Evolutionary conservation across 2,329 filamentous ascomycete genomes (phyloP).

Genomic region (Annulohypoxylon truncatum): DNA sequence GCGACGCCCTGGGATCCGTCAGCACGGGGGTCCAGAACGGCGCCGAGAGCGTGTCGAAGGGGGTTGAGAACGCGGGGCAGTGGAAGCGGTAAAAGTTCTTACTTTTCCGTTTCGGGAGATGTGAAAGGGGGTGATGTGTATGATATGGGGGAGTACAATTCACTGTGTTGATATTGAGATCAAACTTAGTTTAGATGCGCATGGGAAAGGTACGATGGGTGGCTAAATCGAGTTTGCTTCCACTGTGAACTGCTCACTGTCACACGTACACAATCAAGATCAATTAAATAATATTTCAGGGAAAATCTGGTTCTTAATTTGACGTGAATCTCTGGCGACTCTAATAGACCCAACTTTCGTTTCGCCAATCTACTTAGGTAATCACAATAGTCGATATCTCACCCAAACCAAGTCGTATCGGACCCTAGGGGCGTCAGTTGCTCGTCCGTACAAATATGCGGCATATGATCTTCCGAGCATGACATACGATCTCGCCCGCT

Average conservation of each 20-base stretch:
- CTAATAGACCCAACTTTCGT: neutral
- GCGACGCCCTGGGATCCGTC: slow-evolving; percentile 57
- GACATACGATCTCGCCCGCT: slow-evolving; percentile 15
- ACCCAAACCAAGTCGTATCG: slow-evolving; percentile 20
- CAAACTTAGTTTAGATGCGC: neutral
- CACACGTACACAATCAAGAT: too few relatives aligned
- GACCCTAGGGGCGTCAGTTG: slow-evolving; percentile 30
- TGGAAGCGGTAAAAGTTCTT: slow-evolving; percentile 49
- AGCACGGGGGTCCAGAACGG: slow-evolving; percentile 59
- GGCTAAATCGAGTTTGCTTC: neutral
- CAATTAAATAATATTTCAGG: too few relatives aligned
- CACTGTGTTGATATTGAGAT: neutral
- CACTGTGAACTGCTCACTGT: too few relatives aligned
- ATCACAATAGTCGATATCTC: neutral
- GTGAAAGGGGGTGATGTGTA: neutral
- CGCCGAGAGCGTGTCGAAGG: slow-evolving; percentile 56
- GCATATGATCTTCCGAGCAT: slow-evolving; percentile 43
- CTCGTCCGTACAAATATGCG: slow-evolving; percentile 44
- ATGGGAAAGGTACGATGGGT: neutral
- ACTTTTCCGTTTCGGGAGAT: neutral
- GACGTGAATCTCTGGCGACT: neutral
- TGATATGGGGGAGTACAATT: neutral
- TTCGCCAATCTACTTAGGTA: neutral
- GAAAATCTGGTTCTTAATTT: neutral
- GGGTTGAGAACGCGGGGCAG: slow-evolving; percentile 60